Evolutionary conservation across 2,329 filamentous ascomycete genomes (phyloP).

Genomic region (Tolypocladium nubicola): DNA sequence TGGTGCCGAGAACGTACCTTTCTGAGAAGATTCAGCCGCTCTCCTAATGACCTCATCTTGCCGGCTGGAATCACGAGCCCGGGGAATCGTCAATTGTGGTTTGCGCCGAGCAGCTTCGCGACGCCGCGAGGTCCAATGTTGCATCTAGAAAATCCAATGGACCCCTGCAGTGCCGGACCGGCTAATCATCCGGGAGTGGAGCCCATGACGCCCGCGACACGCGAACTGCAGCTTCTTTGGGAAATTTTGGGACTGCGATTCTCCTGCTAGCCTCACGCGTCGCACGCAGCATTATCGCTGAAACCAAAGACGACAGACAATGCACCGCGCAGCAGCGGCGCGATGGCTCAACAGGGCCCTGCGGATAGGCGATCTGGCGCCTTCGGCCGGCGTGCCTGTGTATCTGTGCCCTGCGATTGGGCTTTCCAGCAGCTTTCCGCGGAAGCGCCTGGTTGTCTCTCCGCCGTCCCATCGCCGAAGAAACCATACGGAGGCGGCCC

Average conservation of each 20-base stretch:
- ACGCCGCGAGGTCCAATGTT: constrained; percentile 1
- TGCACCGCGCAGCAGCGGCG: constrained; percentile 33
- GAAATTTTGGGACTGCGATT: not conserved
- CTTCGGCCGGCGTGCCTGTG: constrained; percentile 28
- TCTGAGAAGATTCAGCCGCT: constrained; percentile 65
- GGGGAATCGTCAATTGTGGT: not conserved
- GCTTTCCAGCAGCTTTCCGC: constrained; percentile 9
- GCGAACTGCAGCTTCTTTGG: not conserved
- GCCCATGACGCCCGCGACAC: not conserved
- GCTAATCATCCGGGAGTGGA: constrained; percentile 11
- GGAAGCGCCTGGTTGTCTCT: constrained; percentile 3
- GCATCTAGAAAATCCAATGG: constrained; percentile 15
- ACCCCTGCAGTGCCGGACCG: constrained; percentile 11
- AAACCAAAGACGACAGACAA: constrained; percentile 9
- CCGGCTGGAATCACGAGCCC: not conserved
- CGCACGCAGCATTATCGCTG: not conserved
- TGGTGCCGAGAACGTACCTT: constrained; percentile 42
- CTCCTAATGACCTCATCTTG: constrained; percentile 39
- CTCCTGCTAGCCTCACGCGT: not conserved
- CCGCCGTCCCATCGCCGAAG: constrained; percentile 10
- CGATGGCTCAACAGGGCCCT: constrained; percentile 32
- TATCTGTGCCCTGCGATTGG: constrained; percentile 37
- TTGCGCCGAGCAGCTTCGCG: not conserved
- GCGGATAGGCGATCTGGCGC: constrained; percentile 26
- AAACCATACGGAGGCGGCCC: constrained; percentile 15